These are phyloP conservation scores for Fusarium multiceps DNA, from an alignment of 2,329 filamentous ascomycete genomes.

Conservation along the genomic window DNA sequence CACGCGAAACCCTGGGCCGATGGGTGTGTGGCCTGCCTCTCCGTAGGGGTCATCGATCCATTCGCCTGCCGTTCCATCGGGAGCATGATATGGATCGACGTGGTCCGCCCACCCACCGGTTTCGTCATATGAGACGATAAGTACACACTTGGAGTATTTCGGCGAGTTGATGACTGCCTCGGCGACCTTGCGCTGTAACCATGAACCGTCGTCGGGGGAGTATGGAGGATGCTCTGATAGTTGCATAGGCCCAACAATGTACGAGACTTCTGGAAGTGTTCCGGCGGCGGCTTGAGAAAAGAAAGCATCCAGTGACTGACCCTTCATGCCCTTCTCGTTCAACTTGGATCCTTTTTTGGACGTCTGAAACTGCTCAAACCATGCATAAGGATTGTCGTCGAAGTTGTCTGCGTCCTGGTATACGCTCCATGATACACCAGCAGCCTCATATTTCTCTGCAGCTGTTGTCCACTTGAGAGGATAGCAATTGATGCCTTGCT, in stretches of 20 bases:
- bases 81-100: neutral
- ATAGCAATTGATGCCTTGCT: conserved; percentile 5
- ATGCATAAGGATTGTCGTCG: conserved; percentile 19
- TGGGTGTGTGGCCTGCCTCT: neutral
- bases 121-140: conserved; percentile 9
- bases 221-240: conserved; percentile 14
- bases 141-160: conserved; percentile 4
- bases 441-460: conserved; percentile 21
- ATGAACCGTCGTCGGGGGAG: conserved; percentile 3
- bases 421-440: conserved; percentile 18
- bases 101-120: conserved; percentile 17
- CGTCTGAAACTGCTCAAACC: conserved; percentile 19
- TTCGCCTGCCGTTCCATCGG: neutral
- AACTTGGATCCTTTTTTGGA: conserved; percentile 1
- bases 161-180: conserved; percentile 20
- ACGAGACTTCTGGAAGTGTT: conserved; percentile 8
- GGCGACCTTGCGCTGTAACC: conserved; percentile 1
- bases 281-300: neutral
- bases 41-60: conserved; percentile 19
- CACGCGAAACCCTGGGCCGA: neutral
- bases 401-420: conserved; percentile 20
- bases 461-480: conserved; percentile 18
- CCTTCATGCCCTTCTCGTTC: conserved; percentile 16
- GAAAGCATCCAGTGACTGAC: neutral
- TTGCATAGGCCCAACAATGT: conserved; percentile 15